Percentiles rank a stretch among this genome's conserved stretches.
phyloP scores from a whole-genome alignment of 2,329 filamentous ascomycete species.

The Trichoderma sp. region DNA sequence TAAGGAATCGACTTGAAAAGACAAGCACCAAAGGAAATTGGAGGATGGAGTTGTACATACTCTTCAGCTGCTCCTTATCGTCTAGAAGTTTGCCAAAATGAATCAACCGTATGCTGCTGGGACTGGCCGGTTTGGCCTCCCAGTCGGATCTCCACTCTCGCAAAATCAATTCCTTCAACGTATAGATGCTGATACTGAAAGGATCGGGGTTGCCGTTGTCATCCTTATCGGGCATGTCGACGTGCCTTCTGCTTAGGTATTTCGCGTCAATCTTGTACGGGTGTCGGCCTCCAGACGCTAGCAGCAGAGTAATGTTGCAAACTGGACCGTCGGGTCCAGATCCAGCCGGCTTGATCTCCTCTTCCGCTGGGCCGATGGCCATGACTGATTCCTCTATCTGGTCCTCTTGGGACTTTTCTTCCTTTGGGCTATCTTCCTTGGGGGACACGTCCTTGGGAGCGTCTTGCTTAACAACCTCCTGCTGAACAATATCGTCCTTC shows the following conservation, averaged over 20 bases:
- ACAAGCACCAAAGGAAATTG: background rate
- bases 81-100: constrained; percentile 89
- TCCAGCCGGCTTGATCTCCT: constrained; percentile 43
- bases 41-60: constrained; percentile 52
- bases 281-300: constrained; percentile 79
- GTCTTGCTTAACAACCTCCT: background rate
- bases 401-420: constrained; percentile 2
- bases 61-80: constrained; percentile 81
- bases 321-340: constrained; percentile 42
- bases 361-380: constrained; percentile 47
- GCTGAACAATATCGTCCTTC: background rate
- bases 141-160: constrained; percentile 92
- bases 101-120: constrained; percentile 87
- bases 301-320: constrained; percentile 78
- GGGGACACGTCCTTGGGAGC: background rate
- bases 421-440: constrained; percentile 29
- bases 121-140: constrained; percentile 83
- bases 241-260: constrained; percentile 79
- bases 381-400: constrained; percentile 39
- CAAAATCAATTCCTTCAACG: constrained; percentile 89
- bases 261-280: constrained; percentile 88
- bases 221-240: constrained; percentile 68
- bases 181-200: constrained; percentile 89
- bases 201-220: constrained; percentile 68
- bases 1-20: background rate